Conservation (phyloP, 305 asterid genomes). For the Fraxinus platypoda region DNA sequence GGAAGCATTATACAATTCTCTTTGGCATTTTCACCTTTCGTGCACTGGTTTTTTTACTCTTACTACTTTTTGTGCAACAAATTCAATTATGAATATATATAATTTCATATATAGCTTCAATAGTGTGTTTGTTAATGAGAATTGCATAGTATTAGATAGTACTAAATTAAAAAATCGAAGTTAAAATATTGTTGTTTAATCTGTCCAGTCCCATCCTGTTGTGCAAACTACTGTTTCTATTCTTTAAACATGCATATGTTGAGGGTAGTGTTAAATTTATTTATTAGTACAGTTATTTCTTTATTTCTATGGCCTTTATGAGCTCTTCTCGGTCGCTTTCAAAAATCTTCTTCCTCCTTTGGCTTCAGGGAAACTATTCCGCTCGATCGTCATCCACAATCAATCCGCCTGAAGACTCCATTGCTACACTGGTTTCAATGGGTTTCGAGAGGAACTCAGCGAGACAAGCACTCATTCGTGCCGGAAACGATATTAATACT, state of each 20-base stretch:
- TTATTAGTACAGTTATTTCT: not conserved
- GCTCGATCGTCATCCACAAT: conserved; percentile 40
- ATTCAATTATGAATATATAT: not conserved
- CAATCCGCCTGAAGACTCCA: conserved; percentile 49
- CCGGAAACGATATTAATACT: conserved; percentile 78
- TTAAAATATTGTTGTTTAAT: not conserved
- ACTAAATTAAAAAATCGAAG: not conserved
- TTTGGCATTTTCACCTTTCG: not conserved
- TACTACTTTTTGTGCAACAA: not conserved
- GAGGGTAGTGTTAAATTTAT: not conserved
- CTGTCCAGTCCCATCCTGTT: not conserved
- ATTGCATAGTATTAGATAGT: not conserved
- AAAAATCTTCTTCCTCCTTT: not conserved
- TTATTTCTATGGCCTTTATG: not conserved
- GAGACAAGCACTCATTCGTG: conserved; percentile 82
- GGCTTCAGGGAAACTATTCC: not conserved
- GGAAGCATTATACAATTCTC: not conserved
- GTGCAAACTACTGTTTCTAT: not conserved
- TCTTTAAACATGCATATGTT: not conserved
- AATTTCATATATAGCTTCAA: not conserved
- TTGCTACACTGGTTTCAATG: conserved; percentile 79
- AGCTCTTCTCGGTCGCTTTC: not conserved
- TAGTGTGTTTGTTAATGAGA: not conserved
- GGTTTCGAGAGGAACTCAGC: conserved; percentile 92
- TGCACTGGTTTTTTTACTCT: not conserved